phyloP scores from a whole-genome alignment of 2,329 filamentous ascomycete genomes.

The Scedosporium boydii region DNA sequence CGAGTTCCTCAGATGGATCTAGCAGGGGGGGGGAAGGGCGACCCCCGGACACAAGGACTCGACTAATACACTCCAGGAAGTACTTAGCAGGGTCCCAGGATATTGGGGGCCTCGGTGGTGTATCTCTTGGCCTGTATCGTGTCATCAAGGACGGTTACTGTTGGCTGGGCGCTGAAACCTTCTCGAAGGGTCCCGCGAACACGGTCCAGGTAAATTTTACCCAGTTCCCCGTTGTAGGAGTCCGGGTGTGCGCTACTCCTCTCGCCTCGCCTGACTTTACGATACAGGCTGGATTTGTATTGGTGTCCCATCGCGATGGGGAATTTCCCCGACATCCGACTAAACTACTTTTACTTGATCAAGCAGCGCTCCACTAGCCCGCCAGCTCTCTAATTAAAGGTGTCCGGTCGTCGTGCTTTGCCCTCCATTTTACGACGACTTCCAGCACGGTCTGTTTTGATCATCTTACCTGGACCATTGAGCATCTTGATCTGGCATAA shows the following conservation, averaged over 20 bases:
- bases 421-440: neutral
- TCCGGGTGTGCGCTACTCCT: neutral
- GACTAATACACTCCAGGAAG: no score
- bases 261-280: neutral
- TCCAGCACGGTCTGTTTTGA: neutral
- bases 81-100: neutral
- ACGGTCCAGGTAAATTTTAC: neutral
- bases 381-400: neutral
- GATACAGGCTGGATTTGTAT: neutral
- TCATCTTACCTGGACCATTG: no score
- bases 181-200: slow-evolving; percentile 6
- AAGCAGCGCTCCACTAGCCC: neutral
- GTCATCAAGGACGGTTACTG: neutral
- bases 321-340: neutral
- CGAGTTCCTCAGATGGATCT: no score
- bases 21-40: neutral
- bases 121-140: slow-evolving; percentile 1
- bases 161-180: slow-evolving; percentile 3
- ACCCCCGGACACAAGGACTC: neutral
- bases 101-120: neutral
- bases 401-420: neutral
- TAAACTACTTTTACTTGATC: neutral
- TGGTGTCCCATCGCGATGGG: neutral
- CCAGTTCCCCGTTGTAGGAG: neutral
- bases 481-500: no score